Evolutionary conservation across 2,329 filamentous ascomycete species (phyloP), one percentile per base, ranked within the genome.

Genomic region (Pestalotiopsis sp.): DNA sequence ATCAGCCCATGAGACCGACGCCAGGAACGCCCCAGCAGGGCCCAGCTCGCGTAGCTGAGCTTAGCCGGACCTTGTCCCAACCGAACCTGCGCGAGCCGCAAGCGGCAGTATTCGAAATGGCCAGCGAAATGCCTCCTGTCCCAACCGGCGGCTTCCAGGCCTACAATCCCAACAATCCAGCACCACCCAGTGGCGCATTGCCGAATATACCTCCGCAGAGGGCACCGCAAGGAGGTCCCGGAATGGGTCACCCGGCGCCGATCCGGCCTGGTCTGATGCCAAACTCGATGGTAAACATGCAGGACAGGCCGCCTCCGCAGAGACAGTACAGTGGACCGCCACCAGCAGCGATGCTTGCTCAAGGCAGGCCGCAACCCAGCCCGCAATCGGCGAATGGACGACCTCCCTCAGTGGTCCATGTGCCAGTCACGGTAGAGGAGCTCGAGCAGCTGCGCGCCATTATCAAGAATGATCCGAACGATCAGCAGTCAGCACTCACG

Each of bases 341-440:
- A 75, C 75, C 70, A 66, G 72, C 73, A 17, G 73, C 71, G 35
- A 72, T 71, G 40, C 74, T 72, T 14, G 75, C 74, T 52, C 77
- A 82, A 56, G 77, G 77, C 65, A 81, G 78, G 65, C 81, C 75
- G 64, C 79, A 76, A 68, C 81, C 79, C 30, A 77, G 74, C 60
- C 74, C 76, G 26, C 75, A 73, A 71, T 64, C 75, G 60, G 75
- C 79, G 11, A 70, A 73, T 70, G 74, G 68, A 66, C 77, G 71
- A 70, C 74, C 74, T 70, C 59, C 77, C 70, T 72, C 78, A 1
- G 71, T 74, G 24, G 75, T 76, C 26, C 77, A 81, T 48, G 71
- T 81, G 2, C 91, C 91, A 0, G 91, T 98, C 3, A 97, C 94
- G 0, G 82, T 87, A 2, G 88, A 92, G 57, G 93, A 97, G 76